Conservation (phyloP, 768 basidiomycete species). For the Cytidiella melzeri region DNA sequence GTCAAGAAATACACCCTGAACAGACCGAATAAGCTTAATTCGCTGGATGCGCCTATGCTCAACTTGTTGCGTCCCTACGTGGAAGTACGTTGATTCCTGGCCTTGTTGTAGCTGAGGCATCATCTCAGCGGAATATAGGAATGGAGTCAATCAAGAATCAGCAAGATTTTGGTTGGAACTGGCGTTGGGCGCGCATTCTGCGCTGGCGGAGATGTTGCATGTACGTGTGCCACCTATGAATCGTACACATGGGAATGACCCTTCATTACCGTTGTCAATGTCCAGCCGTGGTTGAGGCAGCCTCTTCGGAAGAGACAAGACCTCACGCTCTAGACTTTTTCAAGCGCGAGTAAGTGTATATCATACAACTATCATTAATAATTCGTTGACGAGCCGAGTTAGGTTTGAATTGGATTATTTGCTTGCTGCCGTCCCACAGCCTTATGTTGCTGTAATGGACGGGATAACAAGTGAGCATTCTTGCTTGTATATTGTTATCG, state of each 20-base stretch:
- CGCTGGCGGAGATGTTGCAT: constrained; percentile 88
- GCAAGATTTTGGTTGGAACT: constrained; percentile 65
- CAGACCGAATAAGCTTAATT: constrained; percentile 74
- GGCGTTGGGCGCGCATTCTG: constrained; percentile 80
- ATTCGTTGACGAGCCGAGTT: background rate
- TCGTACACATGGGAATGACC: background rate
- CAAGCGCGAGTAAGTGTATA: constrained; percentile 67
- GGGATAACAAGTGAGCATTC: constrained; percentile 75
- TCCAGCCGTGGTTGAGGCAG: constrained; percentile 52
- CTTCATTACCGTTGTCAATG: background rate
- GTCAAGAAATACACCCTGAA: constrained; percentile 75
- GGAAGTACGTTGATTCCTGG: constrained; percentile 43
- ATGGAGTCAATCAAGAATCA: constrained; percentile 69
- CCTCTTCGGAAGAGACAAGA: constrained; percentile 44
- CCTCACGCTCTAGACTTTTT: constrained; percentile 79
- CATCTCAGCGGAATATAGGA: constrained; percentile 36
- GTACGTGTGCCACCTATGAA: constrained; percentile 40
- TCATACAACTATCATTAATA: background rate
- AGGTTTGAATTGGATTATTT: constrained; percentile 81
- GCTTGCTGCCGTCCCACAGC: constrained; percentile 66
- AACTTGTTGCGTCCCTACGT: constrained; percentile 62
- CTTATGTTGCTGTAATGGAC: constrained; percentile 89
- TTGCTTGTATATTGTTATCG: background rate
- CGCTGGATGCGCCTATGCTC: constrained; percentile 78
- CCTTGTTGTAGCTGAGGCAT: background rate